Evolutionary conservation across 202 grass and related monocot species (phyloP).

Genomic region (Cymbopogon flexuosus): DNA sequence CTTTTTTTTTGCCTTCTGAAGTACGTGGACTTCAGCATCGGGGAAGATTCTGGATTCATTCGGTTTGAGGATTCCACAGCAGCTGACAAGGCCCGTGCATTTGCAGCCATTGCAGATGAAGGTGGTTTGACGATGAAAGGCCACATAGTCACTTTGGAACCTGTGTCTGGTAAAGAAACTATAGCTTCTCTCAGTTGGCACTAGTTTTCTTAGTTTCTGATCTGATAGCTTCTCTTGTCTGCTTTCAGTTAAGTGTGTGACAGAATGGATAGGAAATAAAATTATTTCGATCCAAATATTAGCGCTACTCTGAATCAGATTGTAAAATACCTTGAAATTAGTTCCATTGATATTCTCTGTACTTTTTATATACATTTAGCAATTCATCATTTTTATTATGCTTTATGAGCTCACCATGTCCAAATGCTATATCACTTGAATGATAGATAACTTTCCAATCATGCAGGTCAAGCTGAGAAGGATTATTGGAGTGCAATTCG

Average conservation of each 20-base stretch:
- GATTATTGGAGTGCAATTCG: constrained; percentile 62
- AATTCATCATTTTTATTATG: background rate
- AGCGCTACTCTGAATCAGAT: background rate
- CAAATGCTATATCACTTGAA: background rate
- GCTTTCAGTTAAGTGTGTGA: background rate
- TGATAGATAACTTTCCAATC: constrained; percentile 14
- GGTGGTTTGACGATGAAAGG: constrained; percentile 74
- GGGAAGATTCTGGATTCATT: constrained; percentile 74
- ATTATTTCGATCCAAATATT: constrained; percentile 1
- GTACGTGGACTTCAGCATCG: constrained; percentile 84
- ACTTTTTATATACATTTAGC: background rate
- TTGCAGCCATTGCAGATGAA: constrained; percentile 65
- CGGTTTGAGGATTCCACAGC: constrained; percentile 68
- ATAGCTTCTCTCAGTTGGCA: constrained; percentile 3
- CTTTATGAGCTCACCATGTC: background rate
- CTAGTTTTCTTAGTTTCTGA: background rate
- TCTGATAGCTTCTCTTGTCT: background rate
- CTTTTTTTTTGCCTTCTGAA: constrained; percentile 32
- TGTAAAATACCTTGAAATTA: constrained; percentile 9
- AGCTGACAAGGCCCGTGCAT: constrained; percentile 70
- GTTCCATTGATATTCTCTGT: background rate
- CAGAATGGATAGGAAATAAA: background rate
- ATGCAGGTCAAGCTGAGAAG: constrained; percentile 62
- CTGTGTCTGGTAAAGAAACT: constrained; percentile 53
- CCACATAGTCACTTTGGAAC: constrained; percentile 68